Evolutionary conservation across 495 filamentous ascomycete genomes (phyloP), one percentile per base, ranked within the genome.

Genomic region (Tuber microsphaerosporum): DNA sequence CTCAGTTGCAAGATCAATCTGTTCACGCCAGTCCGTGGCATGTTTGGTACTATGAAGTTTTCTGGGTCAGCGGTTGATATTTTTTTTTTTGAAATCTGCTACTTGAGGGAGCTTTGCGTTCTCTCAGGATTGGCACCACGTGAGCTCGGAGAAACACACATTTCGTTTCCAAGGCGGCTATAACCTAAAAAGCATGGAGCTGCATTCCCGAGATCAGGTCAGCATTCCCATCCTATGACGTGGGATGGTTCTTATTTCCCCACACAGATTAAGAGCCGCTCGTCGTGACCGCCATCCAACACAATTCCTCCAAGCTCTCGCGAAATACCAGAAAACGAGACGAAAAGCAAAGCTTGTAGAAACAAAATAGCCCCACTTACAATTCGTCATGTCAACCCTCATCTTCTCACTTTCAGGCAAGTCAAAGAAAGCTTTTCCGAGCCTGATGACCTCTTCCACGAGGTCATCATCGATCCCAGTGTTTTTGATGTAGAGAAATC

Each of bases 401-500:
- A 85, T 87, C 85, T 94, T 94, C 85, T 97, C 93, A 76, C 94
- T 90, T 71, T 86, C 81, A 17, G 93, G 91, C 71, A 97, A 87
- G 74, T 94, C 88, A 82, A 97, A 99, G 80, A 99, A 93, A 8
- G 84, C 87, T 73, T 88, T 87, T 19, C 89, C 90, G 76, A 94
- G 89, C 26, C 86, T 74, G 69, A 92, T 89, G 22, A 97, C 91
- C n/a, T 87, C 83, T 42, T 88, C 80, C 80, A 91, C 89, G 44
- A 95, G 83, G 43, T 88, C 83, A 17, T 90, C 85, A 20, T 91
- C 85, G 68, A 97, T 89, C 6, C 93, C 92, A 1, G 92, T 90
- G 81, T 97, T 94, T 77, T 89, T 89, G 72, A 99, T 88, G 80
- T 99, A 99, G 74, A 97, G 86, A 82, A 99, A 97, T 7, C 95